These are phyloP conservation scores for Candida jianshihensis DNA, from an alignment of 805 yeast species.

Conservation along the genomic window DNA sequence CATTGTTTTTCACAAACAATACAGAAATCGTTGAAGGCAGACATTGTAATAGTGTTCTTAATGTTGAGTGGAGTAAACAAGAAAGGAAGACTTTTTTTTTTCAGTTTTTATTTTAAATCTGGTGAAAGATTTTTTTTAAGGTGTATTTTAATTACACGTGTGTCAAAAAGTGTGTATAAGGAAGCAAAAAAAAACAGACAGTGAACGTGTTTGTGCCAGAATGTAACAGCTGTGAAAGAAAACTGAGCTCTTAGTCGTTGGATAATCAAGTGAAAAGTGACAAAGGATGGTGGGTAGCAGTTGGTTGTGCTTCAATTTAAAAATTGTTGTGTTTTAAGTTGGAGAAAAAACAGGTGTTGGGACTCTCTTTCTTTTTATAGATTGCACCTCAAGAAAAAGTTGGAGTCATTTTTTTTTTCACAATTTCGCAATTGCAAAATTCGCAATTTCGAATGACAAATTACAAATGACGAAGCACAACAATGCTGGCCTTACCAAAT, in stretches of 20 bases:
- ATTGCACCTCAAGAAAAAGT: background rate
- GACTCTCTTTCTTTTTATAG: background rate
- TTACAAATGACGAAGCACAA: no score
- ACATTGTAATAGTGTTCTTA: slow-evolving; percentile 10
- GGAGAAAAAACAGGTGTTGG: background rate
- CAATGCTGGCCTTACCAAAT: no score
- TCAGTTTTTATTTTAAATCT: no score
- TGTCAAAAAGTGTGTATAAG: background rate
- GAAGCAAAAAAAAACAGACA: no score
- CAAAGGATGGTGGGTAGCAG: no score
- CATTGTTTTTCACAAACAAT: slow-evolving; percentile 50
- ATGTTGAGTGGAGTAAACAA: background rate
- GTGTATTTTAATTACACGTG: background rate
- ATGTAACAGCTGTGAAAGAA: no score
- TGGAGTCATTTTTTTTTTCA: background rate
- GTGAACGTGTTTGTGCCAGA: no score
- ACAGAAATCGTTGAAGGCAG: slow-evolving; percentile 48
- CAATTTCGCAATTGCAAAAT: background rate
- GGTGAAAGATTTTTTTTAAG: no score
- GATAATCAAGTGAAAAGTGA: no score
- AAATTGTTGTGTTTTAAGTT: background rate
- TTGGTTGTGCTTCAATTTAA: background rate
- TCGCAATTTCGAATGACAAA: no score
- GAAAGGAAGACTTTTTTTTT: background rate
- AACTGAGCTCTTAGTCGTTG: no score